These are phyloP conservation scores for Hibiscus syriacus DNA, from an alignment of 345 rosid species.

Conservation along the genomic window DNA sequence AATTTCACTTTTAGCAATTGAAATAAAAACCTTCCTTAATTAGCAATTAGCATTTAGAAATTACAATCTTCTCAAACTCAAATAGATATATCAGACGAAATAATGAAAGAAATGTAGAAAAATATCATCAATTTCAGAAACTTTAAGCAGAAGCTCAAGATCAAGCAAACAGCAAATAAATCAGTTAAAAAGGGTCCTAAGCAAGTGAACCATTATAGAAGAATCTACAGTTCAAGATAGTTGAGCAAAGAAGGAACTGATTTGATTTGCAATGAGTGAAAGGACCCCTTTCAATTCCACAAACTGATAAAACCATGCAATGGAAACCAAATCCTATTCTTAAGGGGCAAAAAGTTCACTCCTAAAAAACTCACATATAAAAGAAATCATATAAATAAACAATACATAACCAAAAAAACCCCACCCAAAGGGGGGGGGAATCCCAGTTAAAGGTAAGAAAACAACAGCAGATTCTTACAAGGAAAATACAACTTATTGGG, in stretches of 20 bases:
- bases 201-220: neutral
- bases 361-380: neutral
- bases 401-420: neutral
- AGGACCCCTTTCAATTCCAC: neutral
- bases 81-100: neutral
- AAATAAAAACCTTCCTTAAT: neutral
- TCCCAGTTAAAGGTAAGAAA: neutral
- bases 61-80: neutral
- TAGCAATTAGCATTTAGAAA: neutral
- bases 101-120: neutral
- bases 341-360: neutral
- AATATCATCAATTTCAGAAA: constrained; percentile 1
- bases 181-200: neutral
- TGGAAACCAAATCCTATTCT: neutral
- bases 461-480: constrained; percentile 24
- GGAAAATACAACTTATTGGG: constrained; percentile 65
- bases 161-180: neutral
- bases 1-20: neutral
- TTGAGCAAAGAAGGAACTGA: neutral
- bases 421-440: neutral
- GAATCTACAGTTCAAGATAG: neutral
- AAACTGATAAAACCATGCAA: constrained; percentile 3
- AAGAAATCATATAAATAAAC: constrained; percentile 2
- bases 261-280: neutral
- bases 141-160: neutral